Evolutionary conservation across 2,329 filamentous ascomycete genomes (phyloP), one percentile per base, ranked within the genome.

Genomic region (Didymella segeticola): DNA sequence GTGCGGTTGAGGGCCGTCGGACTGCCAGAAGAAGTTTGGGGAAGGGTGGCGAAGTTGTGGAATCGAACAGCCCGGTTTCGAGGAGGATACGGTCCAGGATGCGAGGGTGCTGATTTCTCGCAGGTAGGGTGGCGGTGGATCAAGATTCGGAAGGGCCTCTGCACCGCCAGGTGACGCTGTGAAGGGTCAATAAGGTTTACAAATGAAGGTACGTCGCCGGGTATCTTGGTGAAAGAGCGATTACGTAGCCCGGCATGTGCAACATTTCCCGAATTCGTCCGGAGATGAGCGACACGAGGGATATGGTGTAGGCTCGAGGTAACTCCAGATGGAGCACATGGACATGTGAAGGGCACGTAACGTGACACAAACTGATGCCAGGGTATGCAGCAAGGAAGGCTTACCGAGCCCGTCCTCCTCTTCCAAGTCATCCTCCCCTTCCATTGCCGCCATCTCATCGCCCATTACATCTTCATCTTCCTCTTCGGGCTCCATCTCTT

Each of bases 21-120:
- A 93, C 74, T 95, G 90, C 90, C 90, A 95, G 75, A 89, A 95
- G 45, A 86, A 82, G 55, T 83, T 82, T 7, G 89, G 83, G 54
- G 90, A 88, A 14, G 92, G 89, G 57, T 85, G 86, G 26, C 90
- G 85, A 17, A 95, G 83, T 68, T 91, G 89, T 22, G 87, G 86
- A 12, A 93, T 87, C 2, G 89, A 89, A 63, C 89, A 91, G 31
- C 90, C 90, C 1, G 89, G 89, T 75, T 95, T 95, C 68, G 87
- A 87, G 67, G 86, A 90, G 71, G 88, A 91, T 62, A 93, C 90
- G 10, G 89, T 93, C 80, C 91, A 93, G 60, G 87, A 89, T 26
- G 89, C 90, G 17, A 95, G 82, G 58, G 91, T 92, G 64, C 89
- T 91, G 70, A 95, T 93, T 71, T 95, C 91, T 72, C 92, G 93